A percentile compares a stretch with the other conserved stretches of the same genome.
Evolutionary conservation across 352 stramenopile species (phyloP).

Genomic region (Phytophthora quininea): DNA sequence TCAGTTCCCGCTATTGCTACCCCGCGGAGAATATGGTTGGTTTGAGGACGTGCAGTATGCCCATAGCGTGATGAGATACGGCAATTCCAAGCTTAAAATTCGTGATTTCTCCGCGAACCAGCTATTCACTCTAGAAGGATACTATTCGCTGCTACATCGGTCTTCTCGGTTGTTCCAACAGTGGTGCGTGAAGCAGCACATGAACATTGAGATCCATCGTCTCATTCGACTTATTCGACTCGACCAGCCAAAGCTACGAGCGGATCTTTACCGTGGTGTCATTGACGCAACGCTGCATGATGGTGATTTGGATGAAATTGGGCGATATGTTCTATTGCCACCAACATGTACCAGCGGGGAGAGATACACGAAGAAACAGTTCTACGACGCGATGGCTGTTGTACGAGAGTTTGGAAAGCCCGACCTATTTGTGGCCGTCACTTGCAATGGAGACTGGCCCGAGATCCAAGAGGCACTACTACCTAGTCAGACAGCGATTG

Average conservation of each 20-base stretch:
- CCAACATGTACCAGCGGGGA: background rate
- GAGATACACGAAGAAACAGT: background rate
- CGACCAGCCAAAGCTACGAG: background rate
- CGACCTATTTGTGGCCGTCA: background rate
- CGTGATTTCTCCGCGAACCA: background rate
- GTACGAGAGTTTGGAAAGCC: background rate
- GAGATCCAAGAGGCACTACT: background rate
- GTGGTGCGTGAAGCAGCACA: background rate
- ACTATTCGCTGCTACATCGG: background rate
- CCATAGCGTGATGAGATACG: background rate
- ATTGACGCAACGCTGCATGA: background rate
- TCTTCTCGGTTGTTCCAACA: background rate
- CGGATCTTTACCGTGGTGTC: background rate
- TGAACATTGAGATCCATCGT: background rate
- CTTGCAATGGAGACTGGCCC: background rate
- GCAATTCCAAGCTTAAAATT: background rate
- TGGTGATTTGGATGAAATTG: background rate
- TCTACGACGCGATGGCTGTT: background rate
- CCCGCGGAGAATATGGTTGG: background rate
- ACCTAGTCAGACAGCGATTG: background rate
- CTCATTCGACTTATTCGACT: background rate
- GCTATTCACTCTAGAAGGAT: background rate
- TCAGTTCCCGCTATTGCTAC: background rate
- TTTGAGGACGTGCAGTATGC: background rate
- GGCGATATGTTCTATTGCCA: background rate